Conservation (phyloP, 495 filamentous ascomycete species). For the Neurospora hispaniola region DNA sequence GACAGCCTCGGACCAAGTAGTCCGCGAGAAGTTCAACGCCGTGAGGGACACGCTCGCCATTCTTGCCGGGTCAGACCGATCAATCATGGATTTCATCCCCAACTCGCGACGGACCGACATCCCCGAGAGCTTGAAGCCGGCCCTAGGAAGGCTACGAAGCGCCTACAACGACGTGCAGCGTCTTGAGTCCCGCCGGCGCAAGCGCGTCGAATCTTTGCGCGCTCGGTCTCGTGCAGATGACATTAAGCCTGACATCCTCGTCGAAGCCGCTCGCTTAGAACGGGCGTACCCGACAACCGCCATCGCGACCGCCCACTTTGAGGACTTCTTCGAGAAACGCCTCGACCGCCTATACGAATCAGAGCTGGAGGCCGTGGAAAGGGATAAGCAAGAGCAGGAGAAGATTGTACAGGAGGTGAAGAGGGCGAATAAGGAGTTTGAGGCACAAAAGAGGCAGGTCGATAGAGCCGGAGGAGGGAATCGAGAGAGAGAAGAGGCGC, state of each 20-base stretch:
- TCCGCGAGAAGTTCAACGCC: conserved; percentile 66
- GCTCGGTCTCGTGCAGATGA: conserved; percentile 79
- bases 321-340: conserved; percentile 76
- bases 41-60: conserved; percentile 64
- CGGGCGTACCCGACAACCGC: conserved; percentile 73
- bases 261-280: conserved; percentile 75
- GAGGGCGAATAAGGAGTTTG: conserved; percentile 70
- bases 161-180: conserved; percentile 74
- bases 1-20: conserved; percentile 68
- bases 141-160: conserved; percentile 60
- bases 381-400: conserved; percentile 69
- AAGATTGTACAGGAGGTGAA: conserved; percentile 54
- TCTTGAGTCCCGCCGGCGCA: conserved; percentile 64
- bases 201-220: conserved; percentile 62
- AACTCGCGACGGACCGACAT: conserved; percentile 69
- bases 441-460: conserved; percentile 47
- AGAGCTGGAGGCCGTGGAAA: conserved; percentile 56
- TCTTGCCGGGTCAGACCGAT: conserved; percentile 64
- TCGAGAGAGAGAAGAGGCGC: conserved; percentile 68
- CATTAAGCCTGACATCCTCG: conserved; percentile 72
- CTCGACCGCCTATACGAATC: conserved; percentile 64
- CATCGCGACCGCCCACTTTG: conserved; percentile 78
- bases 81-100: conserved; percentile 80
- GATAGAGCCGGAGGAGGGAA: conserved; percentile 54
- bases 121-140: conserved; percentile 66